Evolutionary conservation across 192 early-diverging fungal species (phyloP).

Genomic region (Coemansia sp.): DNA sequence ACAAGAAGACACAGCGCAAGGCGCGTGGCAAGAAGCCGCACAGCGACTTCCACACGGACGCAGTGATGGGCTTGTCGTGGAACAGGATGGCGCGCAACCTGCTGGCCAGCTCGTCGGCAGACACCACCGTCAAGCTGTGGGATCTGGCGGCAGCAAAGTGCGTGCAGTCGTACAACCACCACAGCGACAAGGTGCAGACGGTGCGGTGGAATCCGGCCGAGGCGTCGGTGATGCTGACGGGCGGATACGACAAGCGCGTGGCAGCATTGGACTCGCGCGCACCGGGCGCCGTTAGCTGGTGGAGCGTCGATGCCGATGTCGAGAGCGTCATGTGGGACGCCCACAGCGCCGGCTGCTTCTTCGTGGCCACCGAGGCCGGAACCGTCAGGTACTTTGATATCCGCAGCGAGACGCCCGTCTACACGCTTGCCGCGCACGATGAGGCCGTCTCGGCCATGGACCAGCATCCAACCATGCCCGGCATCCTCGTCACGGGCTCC

Average conservation of each 20-base stretch:
- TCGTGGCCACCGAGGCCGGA: constrained; percentile 89
- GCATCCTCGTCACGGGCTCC: constrained; percentile 88
- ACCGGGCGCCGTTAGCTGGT: constrained; percentile 67
- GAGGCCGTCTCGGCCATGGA: constrained; percentile 85
- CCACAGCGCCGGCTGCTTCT: constrained; percentile 73
- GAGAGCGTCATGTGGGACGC: constrained; percentile 93
- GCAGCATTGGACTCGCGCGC: constrained; percentile 92
- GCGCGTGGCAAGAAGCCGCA: constrained; percentile 54
- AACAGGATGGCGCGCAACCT: constrained; percentile 72
- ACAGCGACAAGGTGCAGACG: constrained; percentile 87
- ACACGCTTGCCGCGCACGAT: constrained; percentile 92
- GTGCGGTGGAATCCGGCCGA: constrained; percentile 91
- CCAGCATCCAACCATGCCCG: constrained; percentile 73
- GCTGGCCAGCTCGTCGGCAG: constrained; percentile 91
- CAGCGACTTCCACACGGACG: constrained; percentile 87
- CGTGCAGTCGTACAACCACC: constrained; percentile 81
- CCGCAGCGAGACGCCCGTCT: constrained; percentile 67
- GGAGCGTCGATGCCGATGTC: constrained; percentile 80
- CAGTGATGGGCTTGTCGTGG: constrained; percentile 94
- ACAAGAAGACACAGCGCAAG: constrained; percentile 37
- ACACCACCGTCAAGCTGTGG: constrained; percentile 98
- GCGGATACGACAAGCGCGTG: constrained; percentile 87
- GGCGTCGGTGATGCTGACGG: constrained; percentile 82
- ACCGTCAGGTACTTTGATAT: constrained; percentile 88
- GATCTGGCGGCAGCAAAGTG: constrained; percentile 75